phyloP scores from a whole-genome alignment of 768 basidiomycete genomes.

The Termitomyces sp. region DNA sequence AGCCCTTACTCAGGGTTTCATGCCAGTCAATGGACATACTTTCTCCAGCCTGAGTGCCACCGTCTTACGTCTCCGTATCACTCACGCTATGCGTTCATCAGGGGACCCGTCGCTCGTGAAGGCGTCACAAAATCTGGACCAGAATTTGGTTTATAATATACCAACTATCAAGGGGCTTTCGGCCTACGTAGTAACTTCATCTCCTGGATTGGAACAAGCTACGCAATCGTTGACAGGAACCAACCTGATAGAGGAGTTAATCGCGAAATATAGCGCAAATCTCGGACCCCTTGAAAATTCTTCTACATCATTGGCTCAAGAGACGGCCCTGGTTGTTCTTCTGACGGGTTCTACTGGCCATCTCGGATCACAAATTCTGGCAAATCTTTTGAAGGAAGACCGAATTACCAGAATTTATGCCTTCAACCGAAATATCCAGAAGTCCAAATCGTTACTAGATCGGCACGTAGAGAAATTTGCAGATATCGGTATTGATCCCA shows the following conservation, averaged over 20 bases:
- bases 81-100: conserved; percentile 4
- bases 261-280: background rate
- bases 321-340: background rate
- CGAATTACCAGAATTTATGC: background rate
- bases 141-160: background rate
- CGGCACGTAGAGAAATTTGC: background rate
- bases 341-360: background rate
- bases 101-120: background rate
- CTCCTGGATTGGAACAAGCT: conserved; percentile 10
- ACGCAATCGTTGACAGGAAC: background rate
- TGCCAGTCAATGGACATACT: background rate
- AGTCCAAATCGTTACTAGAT: background rate
- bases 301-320: too few species aligned
- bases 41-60: conserved; percentile 27
- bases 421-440: background rate
- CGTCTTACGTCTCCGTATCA: background rate
- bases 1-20: background rate
- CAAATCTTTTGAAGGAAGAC: background rate
- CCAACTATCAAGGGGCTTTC: background rate
- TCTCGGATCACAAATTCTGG: conserved; percentile 1
- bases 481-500: background rate
- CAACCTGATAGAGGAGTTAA: background rate
- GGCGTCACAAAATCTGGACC: background rate
- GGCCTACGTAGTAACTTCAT: background rate
- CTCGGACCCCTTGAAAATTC: background rate